Percentiles rank a stretch among this genome's conserved stretches.
Conservation (phyloP, 2,329 filamentous ascomycete genomes). For the Talaromyces funiculosus region DNA sequence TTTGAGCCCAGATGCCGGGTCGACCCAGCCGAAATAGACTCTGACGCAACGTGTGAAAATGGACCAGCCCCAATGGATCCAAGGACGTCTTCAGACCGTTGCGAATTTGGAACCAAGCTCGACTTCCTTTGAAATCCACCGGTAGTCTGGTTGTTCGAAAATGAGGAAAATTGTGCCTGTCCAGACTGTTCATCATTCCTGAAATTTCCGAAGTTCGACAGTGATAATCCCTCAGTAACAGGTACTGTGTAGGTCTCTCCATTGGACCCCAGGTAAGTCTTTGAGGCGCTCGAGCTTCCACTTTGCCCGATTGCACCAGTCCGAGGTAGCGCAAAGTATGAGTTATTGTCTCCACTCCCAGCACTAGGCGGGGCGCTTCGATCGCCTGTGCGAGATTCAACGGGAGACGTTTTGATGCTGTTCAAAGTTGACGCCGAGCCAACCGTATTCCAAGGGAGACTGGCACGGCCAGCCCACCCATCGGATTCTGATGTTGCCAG, state of each 20-base stretch:
- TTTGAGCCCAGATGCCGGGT: constrained; percentile 20
- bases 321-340: constrained; percentile 46
- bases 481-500: constrained; percentile 65
- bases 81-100: constrained; percentile 26
- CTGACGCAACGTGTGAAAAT: constrained; percentile 26
- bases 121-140: constrained; percentile 28
- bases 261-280: constrained; percentile 29
- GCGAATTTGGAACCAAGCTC: constrained; percentile 21
- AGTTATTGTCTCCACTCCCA: constrained; percentile 41
- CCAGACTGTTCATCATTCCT: constrained; percentile 27
- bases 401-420: constrained; percentile 54
- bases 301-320: constrained; percentile 42
- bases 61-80: constrained; percentile 25
- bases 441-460: constrained; percentile 54
- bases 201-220: constrained; percentile 27
- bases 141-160: constrained; percentile 22
- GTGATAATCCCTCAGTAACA: constrained; percentile 26
- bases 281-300: constrained; percentile 25
- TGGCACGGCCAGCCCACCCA: constrained; percentile 50
- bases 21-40: constrained; percentile 23
- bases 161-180: constrained; percentile 27
- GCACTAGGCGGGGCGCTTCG: constrained; percentile 33
- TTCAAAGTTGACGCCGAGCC: constrained; percentile 43
- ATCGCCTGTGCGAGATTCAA: constrained; percentile 48
- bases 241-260: constrained; percentile 31